phyloP scores from a whole-genome alignment of 208 protist species.

The Leptomonas seymouri region DNA sequence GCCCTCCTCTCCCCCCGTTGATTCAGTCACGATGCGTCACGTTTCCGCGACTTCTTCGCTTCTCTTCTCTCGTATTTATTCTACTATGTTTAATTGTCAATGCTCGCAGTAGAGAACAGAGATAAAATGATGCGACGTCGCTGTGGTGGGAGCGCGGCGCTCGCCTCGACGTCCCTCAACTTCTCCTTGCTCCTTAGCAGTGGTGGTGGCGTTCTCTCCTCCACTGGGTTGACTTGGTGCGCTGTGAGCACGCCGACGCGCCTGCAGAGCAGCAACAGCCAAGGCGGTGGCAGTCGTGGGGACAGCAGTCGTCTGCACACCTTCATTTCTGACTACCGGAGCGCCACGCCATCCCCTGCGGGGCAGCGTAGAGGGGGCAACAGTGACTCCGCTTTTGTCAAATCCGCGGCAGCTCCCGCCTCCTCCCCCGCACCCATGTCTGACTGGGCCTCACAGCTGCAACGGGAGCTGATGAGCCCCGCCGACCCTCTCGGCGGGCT shows the following conservation, averaged over 20 bases:
- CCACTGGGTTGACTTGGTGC: not conserved
- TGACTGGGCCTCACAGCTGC: constrained; percentile 74
- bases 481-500: constrained; percentile 77
- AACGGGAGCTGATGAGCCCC: constrained; percentile 75
- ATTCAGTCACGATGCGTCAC: no score
- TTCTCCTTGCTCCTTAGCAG: not conserved
- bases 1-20: no score
- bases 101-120: no score
- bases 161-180: not conserved
- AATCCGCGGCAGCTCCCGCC: not conserved
- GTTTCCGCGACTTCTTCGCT: no score
- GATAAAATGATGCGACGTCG: constrained; percentile 45
- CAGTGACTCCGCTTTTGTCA: not conserved
- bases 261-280: constrained; percentile 21
- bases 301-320: constrained; percentile 23
- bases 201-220: no score
- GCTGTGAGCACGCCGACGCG: not conserved
- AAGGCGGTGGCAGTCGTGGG: not conserved
- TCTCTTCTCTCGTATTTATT: no score
- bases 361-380: not conserved
- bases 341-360: not conserved
- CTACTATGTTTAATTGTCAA: no score
- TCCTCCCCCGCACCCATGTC: not conserved
- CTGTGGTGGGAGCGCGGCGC: constrained; percentile 14
- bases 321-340: constrained; percentile 24